Percentiles rank a stretch among this genome's conserved stretches.
Evolutionary conservation across 345 rosid species (phyloP).

Genomic region (Mangifera indica): DNA sequence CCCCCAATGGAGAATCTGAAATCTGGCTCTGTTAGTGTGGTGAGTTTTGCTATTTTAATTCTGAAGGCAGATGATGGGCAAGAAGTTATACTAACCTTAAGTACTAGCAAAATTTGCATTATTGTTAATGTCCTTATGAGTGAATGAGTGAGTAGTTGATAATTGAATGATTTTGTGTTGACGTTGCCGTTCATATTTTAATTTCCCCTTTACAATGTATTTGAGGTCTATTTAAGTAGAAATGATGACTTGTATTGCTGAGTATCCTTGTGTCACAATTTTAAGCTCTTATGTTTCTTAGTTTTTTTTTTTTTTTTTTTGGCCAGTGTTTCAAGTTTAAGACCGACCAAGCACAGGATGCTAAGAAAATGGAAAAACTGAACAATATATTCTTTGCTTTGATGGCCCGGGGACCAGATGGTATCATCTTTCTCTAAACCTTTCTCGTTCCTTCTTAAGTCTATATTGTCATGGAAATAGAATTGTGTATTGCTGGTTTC

Average conservation of each 20-base stretch:
- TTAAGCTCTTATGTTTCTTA: background rate
- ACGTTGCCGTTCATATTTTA: background rate
- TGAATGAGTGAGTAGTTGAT: slow-evolving; percentile 3
- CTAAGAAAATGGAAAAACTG: slow-evolving; percentile 97
- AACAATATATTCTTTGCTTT: slow-evolving; percentile 85
- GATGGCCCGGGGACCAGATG: slow-evolving; percentile 95
- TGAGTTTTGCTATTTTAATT: background rate
- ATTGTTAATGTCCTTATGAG: background rate
- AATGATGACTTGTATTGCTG: background rate
- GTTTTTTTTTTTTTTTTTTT: background rate
- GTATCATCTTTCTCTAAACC: slow-evolving; percentile 35
- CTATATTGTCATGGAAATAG: background rate
- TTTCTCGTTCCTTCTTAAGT: background rate
- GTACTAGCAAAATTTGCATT: background rate
- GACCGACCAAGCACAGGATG: slow-evolving; percentile 97
- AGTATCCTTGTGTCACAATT: background rate
- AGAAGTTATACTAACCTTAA: background rate
- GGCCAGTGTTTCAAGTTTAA: slow-evolving; percentile 93
- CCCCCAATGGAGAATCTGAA: background rate
- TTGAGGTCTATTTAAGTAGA: background rate
- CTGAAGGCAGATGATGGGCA: background rate
- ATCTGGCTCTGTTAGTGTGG: background rate
- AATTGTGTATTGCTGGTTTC: background rate
- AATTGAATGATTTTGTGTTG: background rate
- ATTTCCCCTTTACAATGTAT: background rate